Percentiles rank a stretch among this genome's conserved stretches.
Evolutionary conservation across 345 rosid genomes (phyloP).

Genomic region (Fremontodendron californicum): DNA sequence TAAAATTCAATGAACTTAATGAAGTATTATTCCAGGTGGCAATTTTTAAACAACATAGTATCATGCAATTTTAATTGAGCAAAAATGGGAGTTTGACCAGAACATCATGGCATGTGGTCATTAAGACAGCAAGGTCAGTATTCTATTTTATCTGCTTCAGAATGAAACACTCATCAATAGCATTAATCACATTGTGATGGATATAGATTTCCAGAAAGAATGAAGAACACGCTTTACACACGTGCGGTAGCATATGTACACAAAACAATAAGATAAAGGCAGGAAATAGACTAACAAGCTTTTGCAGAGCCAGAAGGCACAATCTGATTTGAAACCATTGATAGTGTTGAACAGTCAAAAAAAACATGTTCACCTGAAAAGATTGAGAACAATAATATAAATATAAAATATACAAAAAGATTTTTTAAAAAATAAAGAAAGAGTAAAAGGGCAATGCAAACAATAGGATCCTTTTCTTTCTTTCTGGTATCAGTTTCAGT

Average conservation of each 20-base stretch:
- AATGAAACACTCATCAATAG: not conserved
- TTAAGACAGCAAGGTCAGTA: not conserved
- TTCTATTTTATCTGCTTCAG: no score
- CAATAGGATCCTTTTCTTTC: not conserved
- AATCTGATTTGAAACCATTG: conserved; percentile 60
- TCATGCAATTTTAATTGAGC: not conserved
- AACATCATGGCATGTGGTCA: not conserved
- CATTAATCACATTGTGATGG: not conserved
- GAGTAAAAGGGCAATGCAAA: not conserved
- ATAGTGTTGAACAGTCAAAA: conserved; percentile 59
- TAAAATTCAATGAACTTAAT: no score
- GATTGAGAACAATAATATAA: not conserved
- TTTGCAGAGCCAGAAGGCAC: conserved; percentile 62
- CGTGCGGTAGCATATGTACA: not conserved
- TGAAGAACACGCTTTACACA: not conserved
- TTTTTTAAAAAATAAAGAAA: not conserved
- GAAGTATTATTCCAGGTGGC: no score
- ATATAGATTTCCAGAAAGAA: no score
- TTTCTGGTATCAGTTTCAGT: not conserved
- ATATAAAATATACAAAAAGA: not conserved
- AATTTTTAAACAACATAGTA: not conserved
- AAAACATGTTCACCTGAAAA: conserved; percentile 82
- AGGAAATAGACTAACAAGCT: conserved; percentile 50
- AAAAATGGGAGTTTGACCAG: not conserved
- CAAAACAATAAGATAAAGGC: conserved; percentile 9